Base-by-base conservation (phyloP, 2,329 filamentous ascomycete genomes). In the Clonostachys rosea region DNA sequence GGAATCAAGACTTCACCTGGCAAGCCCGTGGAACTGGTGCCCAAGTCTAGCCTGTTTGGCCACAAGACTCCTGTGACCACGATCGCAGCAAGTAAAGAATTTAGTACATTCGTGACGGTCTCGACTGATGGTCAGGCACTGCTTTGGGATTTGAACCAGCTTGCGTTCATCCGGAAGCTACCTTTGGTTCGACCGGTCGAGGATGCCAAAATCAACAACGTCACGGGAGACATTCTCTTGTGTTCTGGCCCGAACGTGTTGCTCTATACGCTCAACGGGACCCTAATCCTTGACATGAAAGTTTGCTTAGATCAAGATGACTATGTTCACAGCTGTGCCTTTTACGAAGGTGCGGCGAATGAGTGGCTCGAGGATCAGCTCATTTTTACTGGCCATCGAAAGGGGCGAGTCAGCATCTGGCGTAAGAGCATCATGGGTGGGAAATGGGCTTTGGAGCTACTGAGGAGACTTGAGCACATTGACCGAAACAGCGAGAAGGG, bases 61-160 rank as follows among this genome's bases (percentile, higher is more conserved):
- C 94, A 99, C 69, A 89, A 90, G 61, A 84, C 83, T 0, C 84
- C 91, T 0, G 87, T 97, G 14, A 89, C 83, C 3, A 82, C 83
- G 2, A 84, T 99, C 43, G 89, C 91, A 0, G 85, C 92, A 3
- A 95, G 89, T 37, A 87, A 91, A 52, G 87, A 90, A 0, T 95
- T 96, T 64, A 91, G 89, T 59, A 88, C 91, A 0, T 81, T 99
- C 45, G 76, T 97, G 4, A 95, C 91, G 2, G 86, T 88, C 2
- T 91, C 88, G 0, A 78, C 78, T 1, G 89, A 95, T 59, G 91
- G 91, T 1, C 84, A 89, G 37, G 84, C 91, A 11, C 84, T 95
- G 58, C 74, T 97, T 5, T 99, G 94, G 94, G 94, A 97, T 63
- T 76, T 99, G 5, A 99, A 97, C 64, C 83, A 89, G 14, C 80